Percentiles rank a stretch among this genome's conserved stretches.
These are phyloP conservation scores for Scalesia atractyloides DNA, from an alignment of 129 eudicot species.

Conservation along the genomic window DNA sequence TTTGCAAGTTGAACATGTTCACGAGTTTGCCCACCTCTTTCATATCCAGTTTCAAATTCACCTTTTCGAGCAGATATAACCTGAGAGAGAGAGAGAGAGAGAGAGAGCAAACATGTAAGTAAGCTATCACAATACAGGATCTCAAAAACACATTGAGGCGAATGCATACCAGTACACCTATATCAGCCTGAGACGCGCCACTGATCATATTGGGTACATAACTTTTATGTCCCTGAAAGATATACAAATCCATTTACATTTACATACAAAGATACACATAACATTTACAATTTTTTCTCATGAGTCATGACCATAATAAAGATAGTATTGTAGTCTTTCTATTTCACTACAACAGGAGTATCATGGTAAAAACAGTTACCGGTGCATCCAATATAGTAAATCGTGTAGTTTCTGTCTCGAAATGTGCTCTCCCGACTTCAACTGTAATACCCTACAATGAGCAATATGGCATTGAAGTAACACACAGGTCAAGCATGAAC, in stretches of 20 bases:
- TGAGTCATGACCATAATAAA: neutral
- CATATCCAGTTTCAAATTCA: constrained; percentile 98
- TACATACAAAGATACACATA: neutral
- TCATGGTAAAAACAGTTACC: constrained; percentile 43
- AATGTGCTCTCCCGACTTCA: constrained; percentile 98
- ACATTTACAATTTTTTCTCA: neutral
- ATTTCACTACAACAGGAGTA: constrained; percentile 4
- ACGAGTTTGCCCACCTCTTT: constrained; percentile 99
- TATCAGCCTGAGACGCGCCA: constrained; percentile 98
- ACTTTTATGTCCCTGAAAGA: constrained; percentile 90
- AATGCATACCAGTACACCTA: constrained; percentile 80
- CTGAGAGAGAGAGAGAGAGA: constrained; percentile 31
- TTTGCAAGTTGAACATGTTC: constrained; percentile 98
- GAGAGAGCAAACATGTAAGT: constrained; percentile 2
- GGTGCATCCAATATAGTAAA: constrained; percentile 98
- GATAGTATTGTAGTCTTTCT: neutral
- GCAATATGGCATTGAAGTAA: constrained; percentile 11
- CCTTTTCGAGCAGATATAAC: constrained; percentile 99
- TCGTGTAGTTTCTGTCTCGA: constrained; percentile 85
- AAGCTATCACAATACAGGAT: neutral
- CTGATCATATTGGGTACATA: constrained; percentile 98
- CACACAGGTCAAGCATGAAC: constrained; percentile 18
- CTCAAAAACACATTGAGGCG: neutral
- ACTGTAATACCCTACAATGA: constrained; percentile 80
- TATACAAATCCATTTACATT: neutral